Evolutionary conservation across 331 rosid genomes (phyloP).

Genomic region (Prunus yedoensis): DNA sequence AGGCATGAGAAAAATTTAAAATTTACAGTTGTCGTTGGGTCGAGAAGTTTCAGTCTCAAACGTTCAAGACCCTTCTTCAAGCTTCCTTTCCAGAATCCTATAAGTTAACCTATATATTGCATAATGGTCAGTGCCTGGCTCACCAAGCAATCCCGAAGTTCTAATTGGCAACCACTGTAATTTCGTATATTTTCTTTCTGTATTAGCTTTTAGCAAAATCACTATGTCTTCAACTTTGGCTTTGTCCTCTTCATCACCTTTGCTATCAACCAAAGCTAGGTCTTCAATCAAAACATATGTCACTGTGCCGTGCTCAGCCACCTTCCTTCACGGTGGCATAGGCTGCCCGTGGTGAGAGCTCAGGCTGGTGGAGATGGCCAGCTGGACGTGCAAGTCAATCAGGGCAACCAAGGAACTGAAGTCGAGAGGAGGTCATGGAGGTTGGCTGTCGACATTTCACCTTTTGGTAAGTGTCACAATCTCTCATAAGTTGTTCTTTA

Average conservation of each 20-base stretch:
- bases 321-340: no score
- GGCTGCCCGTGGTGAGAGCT: no score
- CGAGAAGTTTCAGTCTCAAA: slow-evolving; percentile 48
- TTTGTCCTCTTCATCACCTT: slow-evolving; percentile 29
- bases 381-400: no score
- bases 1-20: slow-evolving; percentile 14
- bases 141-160: background rate
- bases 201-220: no score
- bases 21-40: slow-evolving; percentile 13
- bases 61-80: slow-evolving; percentile 47
- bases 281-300: no score
- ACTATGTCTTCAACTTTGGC: slow-evolving; percentile 52
- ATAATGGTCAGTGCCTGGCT: background rate
- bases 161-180: background rate
- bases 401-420: no score
- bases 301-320: no score
- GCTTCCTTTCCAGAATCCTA: slow-evolving; percentile 18
- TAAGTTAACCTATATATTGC: slow-evolving; percentile 32
- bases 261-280: slow-evolving; percentile 32
- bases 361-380: no score
- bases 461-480: slow-evolving; percentile 48
- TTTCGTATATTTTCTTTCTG: background rate
- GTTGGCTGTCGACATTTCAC: slow-evolving; percentile 40
- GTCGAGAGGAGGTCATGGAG: no score
- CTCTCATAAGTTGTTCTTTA: background rate